These are phyloP conservation scores for Trichophaea hybrida DNA, from an alignment of 2,329 filamentous ascomycete genomes.

Conservation along the genomic window DNA sequence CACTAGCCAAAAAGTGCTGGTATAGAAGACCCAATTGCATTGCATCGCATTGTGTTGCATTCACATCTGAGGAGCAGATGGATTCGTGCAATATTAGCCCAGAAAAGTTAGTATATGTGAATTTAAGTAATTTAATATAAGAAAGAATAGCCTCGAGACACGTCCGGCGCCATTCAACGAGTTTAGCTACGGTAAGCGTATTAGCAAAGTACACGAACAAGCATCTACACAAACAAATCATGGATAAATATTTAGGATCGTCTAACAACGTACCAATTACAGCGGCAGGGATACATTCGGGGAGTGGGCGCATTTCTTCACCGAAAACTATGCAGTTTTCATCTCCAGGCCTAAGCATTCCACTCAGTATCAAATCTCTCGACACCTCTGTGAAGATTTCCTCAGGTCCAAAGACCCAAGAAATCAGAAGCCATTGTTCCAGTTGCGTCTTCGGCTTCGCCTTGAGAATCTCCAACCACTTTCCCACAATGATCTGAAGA, in stretches of 20 bases:
- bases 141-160: no score
- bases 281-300: neutral
- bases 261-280: neutral
- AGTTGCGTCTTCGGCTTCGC: neutral
- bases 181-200: no score
- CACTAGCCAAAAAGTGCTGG: neutral
- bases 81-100: neutral
- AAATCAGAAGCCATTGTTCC: neutral
- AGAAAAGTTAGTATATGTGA: neutral
- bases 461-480: neutral
- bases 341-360: neutral
- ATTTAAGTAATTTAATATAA: neutral
- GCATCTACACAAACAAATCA: no score
- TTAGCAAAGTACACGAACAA: no score
- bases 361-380: neutral
- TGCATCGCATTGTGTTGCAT: neutral
- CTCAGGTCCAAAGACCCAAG: neutral
- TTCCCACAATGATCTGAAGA: neutral
- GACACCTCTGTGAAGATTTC: neutral
- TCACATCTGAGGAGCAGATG: neutral
- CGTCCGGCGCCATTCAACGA: no score
- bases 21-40: neutral
- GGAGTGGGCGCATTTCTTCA: neutral
- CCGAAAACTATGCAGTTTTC: neutral
- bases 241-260: neutral